Evolutionary conservation across 2,329 filamentous ascomycete species (phyloP).

Genomic region (Colletotrichum sp.): DNA sequence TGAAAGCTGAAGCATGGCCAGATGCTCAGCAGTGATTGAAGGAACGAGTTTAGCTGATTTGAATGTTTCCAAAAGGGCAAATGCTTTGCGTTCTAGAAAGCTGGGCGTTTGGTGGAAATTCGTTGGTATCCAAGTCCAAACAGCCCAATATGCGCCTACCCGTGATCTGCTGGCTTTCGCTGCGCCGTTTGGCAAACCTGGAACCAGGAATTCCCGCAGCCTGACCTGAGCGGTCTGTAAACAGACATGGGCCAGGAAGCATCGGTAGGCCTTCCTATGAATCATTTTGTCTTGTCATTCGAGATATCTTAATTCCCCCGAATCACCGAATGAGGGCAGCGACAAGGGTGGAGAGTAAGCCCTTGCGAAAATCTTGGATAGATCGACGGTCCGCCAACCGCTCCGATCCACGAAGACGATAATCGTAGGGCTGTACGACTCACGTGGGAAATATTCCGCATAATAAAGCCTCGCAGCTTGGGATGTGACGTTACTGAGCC

Average conservation of each 20-base stretch:
- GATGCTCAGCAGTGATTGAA: background rate
- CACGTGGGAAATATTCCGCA: background rate
- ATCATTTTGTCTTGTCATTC: background rate
- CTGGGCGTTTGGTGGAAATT: background rate
- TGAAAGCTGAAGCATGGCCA: background rate
- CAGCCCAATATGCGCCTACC: background rate
- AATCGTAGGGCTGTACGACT: background rate
- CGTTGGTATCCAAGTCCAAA: background rate
- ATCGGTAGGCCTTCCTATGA: background rate
- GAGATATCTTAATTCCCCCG: background rate
- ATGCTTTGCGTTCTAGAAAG: background rate
- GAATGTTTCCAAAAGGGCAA: background rate
- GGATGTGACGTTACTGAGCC: background rate
- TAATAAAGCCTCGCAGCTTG: background rate
- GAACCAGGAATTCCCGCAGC: background rate
- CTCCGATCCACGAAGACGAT: background rate
- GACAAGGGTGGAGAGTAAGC: background rate
- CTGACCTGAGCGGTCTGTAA: background rate
- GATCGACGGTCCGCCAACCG: background rate
- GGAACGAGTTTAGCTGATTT: background rate
- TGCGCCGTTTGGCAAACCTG: background rate
- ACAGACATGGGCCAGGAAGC: background rate
- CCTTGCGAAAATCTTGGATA: background rate
- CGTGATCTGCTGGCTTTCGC: background rate
- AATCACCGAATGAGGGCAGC: background rate